Conservation (phyloP, 192 early-diverging fungal genomes). For the Entomortierella chlamydospora region DNA sequence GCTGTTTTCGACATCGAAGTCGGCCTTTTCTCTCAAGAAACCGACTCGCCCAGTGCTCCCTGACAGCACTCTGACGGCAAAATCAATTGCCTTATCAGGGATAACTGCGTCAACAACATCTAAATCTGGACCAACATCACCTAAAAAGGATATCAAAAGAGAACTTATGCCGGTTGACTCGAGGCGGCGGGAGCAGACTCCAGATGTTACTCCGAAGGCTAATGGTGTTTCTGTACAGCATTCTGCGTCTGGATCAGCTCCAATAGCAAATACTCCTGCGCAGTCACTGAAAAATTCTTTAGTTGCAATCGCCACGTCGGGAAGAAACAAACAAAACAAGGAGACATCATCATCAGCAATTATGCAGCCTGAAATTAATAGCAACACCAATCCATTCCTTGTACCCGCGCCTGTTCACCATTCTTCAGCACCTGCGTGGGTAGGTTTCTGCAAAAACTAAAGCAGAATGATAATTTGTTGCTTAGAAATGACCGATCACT, state of each 20-base stretch:
- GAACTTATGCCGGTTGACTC: neutral
- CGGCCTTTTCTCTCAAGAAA: constrained; percentile 21
- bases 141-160: constrained; percentile 2
- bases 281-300: neutral
- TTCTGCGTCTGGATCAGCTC: neutral
- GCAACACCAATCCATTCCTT: constrained; percentile 12
- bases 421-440: neutral
- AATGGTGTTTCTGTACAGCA: neutral
- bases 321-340: neutral
- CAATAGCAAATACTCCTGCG: neutral
- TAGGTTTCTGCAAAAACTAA: neutral
- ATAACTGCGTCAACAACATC: neutral
- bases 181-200: constrained; percentile 2
- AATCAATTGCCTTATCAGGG: constrained; percentile 13
- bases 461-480: neutral
- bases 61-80: constrained; percentile 22
- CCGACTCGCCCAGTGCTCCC: constrained; percentile 21
- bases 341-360: neutral
- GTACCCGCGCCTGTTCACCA: constrained; percentile 10
- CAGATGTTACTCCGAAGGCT: neutral
- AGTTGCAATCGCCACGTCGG: neutral
- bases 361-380: neutral
- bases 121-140: neutral
- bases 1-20: constrained; percentile 13
- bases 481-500: neutral